Evolutionary conservation across 2,329 filamentous ascomycete genomes (phyloP).

Genomic region (Cercospora sp.): DNA sequence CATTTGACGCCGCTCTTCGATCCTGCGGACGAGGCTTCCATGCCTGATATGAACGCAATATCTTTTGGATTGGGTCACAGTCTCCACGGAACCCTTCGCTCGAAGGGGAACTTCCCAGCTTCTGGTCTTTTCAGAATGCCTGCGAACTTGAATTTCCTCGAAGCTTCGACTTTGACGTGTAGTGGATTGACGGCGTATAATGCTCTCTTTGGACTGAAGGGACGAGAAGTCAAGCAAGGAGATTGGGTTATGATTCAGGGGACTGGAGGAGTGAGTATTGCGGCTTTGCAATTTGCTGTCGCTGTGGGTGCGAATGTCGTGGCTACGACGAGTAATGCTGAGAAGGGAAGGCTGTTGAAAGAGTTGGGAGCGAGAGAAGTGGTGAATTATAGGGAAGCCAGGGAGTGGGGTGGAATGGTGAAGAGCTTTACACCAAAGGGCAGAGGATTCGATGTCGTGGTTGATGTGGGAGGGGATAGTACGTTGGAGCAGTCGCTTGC

Average conservation of each 20-base stretch:
- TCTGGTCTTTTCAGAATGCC: conserved; percentile 43
- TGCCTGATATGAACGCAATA: conserved; percentile 19
- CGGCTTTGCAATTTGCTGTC: conserved; percentile 57
- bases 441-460: conserved; percentile 55
- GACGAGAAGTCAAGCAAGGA: conserved; percentile 33
- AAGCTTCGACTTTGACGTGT: conserved; percentile 50
- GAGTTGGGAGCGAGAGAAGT: conserved; percentile 51
- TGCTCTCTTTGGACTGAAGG: conserved; percentile 48
- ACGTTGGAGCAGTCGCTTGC: neutral
- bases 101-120: conserved; percentile 64
- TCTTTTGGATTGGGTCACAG: conserved; percentile 17
- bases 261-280: conserved; percentile 65
- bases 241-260: conserved; percentile 61
- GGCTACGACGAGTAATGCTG: conserved; percentile 52
- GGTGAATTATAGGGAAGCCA: conserved; percentile 54
- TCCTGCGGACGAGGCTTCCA: neutral
- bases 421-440: conserved; percentile 46
- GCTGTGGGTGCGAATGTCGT: conserved; percentile 56
- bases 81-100: conserved; percentile 62
- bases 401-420: conserved; percentile 53
- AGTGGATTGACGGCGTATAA: conserved; percentile 49
- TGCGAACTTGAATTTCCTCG: conserved; percentile 46
- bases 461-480: neutral
- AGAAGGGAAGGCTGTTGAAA: conserved; percentile 46
- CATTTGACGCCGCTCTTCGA: conserved; percentile 14